Evolutionary conservation across 495 filamentous ascomycete genomes (phyloP), one percentile per base, ranked within the genome.

Genomic region (Acidomyces sp.): DNA sequence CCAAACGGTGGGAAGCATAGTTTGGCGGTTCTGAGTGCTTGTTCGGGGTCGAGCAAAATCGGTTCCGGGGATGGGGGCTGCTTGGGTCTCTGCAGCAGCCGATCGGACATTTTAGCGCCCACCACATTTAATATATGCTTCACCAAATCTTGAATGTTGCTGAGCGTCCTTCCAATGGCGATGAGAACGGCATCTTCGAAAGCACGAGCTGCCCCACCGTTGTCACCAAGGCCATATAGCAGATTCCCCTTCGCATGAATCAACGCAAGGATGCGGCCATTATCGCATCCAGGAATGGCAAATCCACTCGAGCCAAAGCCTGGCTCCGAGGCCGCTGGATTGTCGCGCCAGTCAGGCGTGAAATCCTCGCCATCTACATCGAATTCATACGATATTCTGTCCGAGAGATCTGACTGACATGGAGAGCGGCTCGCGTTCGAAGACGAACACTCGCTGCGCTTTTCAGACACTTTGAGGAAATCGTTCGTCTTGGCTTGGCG

Each of bases 231-330:
- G 25, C 85, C 75, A 62, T 99, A 99, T 1, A 96, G 69, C 84
- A 96, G 93, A 49, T 96, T 99, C 20, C 92, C 90, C 60, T 96
- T 99, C 2, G 86, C 87, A 61, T 99, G 92, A 18, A 95, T 72
- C 17, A 99, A 66, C 23, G 85, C 80, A 10, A 96, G 70, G 63
- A 99, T 85, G 48, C 92, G 74, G 16, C 90, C 90, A 59, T 96
- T 97, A 48, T 97, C 90, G 17, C 73, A 79, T 6, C 82, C 82
- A 6, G 86, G 71, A 16, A 96, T 82, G 25, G 76, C 74, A 60
- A 90, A 95, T 30, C 84, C 85, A 56, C 87, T 92, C 15, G 78
- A 80, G 1, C 77, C 82, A 56, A 80, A 87, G 0, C 81, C 82
- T 37, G 68, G 60, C 45, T 70, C 55, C 22, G 51, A 49, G 13